A percentile compares a stretch with the other conserved stretches of the same genome.
Evolutionary conservation across 2,329 filamentous ascomycete species (phyloP).

Genomic region (Aspergillus sojae): DNA sequence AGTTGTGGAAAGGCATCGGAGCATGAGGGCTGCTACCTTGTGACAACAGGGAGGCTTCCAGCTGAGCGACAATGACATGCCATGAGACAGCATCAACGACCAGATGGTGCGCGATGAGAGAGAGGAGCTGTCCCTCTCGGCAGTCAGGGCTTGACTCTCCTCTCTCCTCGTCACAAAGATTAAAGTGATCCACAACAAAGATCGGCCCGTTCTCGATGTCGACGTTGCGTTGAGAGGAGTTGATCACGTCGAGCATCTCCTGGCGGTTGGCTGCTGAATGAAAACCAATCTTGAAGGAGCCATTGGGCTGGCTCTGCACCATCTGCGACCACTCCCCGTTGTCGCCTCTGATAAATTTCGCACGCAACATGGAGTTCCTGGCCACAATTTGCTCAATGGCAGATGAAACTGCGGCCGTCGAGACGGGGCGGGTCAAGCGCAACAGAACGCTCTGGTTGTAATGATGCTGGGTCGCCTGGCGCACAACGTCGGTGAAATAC

Average conservation of each 20-base stretch:
- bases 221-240: not conserved
- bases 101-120: constrained; percentile 7
- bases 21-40: constrained; percentile 1
- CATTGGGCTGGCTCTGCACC: not conserved
- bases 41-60: not conserved
- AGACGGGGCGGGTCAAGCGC: not conserved
- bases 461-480: constrained; percentile 15
- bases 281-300: not conserved
- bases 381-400: constrained; percentile 6
- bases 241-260: not conserved
- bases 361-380: constrained; percentile 18
- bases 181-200: constrained; percentile 7
- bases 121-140: not conserved
- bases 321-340: constrained; percentile 6
- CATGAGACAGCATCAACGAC: constrained; percentile 8
- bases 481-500: constrained; percentile 10
- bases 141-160: not conserved
- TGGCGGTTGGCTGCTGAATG: not conserved
- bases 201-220: constrained; percentile 11
- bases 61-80: constrained; percentile 1
- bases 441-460: constrained; percentile 10
- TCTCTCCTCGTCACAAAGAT: not conserved
- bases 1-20: constrained; percentile 21
- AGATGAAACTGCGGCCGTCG: not conserved
- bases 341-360: constrained; percentile 8